phyloP scores from a whole-genome alignment of 192 early-diverging fungal species.

The Umbelopsis sp. region DNA sequence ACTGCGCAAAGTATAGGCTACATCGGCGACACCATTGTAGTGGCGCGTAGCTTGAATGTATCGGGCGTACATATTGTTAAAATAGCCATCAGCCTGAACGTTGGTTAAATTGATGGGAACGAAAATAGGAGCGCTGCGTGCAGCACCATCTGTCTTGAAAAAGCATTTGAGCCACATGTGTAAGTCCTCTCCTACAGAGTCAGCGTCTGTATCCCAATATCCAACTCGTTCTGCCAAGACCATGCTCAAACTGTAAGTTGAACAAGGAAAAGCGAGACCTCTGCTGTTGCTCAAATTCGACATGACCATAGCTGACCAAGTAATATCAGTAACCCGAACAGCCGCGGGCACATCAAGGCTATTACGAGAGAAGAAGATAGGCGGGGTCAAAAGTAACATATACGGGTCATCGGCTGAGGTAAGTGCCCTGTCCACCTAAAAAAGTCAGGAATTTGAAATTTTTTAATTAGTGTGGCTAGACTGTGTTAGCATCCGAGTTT shows the following conservation, averaged over 20 bases:
- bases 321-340: slow-evolving; percentile 71
- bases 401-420: slow-evolving; percentile 47
- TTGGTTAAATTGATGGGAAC: slow-evolving; percentile 67
- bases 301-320: slow-evolving; percentile 76
- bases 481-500: neutral
- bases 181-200: slow-evolving; percentile 79
- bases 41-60: slow-evolving; percentile 74
- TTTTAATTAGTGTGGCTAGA: neutral
- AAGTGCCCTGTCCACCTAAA: slow-evolving; percentile 35
- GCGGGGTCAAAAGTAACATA: slow-evolving; percentile 40
- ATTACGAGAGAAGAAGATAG: slow-evolving; percentile 61
- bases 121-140: slow-evolving; percentile 66
- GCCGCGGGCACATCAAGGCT: slow-evolving; percentile 65
- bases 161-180: slow-evolving; percentile 83
- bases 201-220: slow-evolving; percentile 76
- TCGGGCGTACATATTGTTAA: slow-evolving; percentile 54
- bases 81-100: slow-evolving; percentile 55
- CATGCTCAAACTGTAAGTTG: slow-evolving; percentile 76
- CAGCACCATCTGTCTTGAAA: slow-evolving; percentile 66
- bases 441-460: neutral
- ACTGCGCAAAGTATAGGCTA: slow-evolving; percentile 56
- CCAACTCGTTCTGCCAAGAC: slow-evolving; percentile 68
- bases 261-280: slow-evolving; percentile 70
- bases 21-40: slow-evolving; percentile 73
- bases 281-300: slow-evolving; percentile 64